Conservation (phyloP, 805 yeast genomes). For the Candida pseudofarinosa region DNA sequence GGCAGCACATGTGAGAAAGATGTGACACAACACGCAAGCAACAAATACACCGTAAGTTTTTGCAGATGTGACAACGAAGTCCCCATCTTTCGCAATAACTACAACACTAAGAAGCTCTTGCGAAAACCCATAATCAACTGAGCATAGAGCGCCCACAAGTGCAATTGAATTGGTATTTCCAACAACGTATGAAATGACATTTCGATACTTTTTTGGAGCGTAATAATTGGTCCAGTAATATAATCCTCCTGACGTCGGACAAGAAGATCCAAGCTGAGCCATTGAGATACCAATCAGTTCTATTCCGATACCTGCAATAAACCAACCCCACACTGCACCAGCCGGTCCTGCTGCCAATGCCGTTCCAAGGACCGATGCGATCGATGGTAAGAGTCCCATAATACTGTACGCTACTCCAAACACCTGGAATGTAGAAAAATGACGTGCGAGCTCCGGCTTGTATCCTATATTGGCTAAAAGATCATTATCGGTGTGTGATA, state of each 20-base stretch:
- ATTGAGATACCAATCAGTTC: conserved; percentile 25
- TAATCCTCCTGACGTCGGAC: conserved; percentile 30
- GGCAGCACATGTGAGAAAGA: conserved; percentile 20
- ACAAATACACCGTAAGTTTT: conserved; percentile 28
- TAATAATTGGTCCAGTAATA: conserved; percentile 35
- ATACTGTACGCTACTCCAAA: conserved; percentile 33
- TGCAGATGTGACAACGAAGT: conserved; percentile 22
- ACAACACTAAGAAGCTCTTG: conserved; percentile 23
- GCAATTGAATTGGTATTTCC: conserved; percentile 29
- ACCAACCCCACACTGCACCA: conserved; percentile 31
- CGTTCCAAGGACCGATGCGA: conserved; percentile 20
- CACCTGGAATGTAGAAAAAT: conserved; percentile 25
- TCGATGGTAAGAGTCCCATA: conserved; percentile 31
- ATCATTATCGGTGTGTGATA: conserved; percentile 18
- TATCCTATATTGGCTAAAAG: conserved; percentile 32
- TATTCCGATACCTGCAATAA: conserved; percentile 21
- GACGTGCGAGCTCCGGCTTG: conserved; percentile 28
- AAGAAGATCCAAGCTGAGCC: conserved; percentile 22
- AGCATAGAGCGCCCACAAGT: conserved; percentile 26
- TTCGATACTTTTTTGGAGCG: conserved; percentile 21
- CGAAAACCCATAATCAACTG: conserved; percentile 30
- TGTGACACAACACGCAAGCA: conserved; percentile 23
- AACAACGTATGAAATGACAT: conserved; percentile 20
- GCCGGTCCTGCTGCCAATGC: conserved; percentile 28
- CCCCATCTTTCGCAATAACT: conserved; percentile 26